Percentiles rank a stretch among this genome's conserved stretches.
Evolutionary conservation across 2,329 filamentous ascomycete species (phyloP).

Genomic region (Chaetothyriales sp.): DNA sequence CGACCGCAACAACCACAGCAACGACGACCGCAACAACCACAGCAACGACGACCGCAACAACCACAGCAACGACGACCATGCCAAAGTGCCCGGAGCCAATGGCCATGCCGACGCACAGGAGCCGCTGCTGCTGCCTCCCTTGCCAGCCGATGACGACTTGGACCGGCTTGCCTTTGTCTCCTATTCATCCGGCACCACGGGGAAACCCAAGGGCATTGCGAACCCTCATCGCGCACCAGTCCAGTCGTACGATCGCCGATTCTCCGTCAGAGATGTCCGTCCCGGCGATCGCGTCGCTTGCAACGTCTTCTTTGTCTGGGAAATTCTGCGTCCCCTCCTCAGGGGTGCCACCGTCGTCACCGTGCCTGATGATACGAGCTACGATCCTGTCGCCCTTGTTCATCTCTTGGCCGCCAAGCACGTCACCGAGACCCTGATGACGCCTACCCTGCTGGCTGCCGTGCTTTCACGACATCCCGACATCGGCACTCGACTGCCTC

Average conservation of each 20-base stretch:
- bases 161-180: conserved; percentile 68
- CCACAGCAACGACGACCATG: no score
- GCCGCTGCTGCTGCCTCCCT: conserved; percentile 32
- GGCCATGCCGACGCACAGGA: conserved; percentile 25
- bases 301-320: conserved; percentile 81
- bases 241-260: conserved; percentile 59
- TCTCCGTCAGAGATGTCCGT: conserved; percentile 52
- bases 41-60: neutral
- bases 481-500: conserved; percentile 48
- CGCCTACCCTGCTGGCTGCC: conserved; percentile 62
- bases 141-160: conserved; percentile 53
- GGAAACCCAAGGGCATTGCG: conserved; percentile 68
- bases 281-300: conserved; percentile 70
- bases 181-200: conserved; percentile 66
- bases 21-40: neutral
- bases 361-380: conserved; percentile 62
- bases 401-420: conserved; percentile 52
- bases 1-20: no score
- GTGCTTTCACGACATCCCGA: conserved; percentile 57
- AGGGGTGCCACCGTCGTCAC: conserved; percentile 63
- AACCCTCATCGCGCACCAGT: conserved; percentile 65
- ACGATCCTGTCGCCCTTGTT: conserved; percentile 61
- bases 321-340: conserved; percentile 63
- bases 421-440: conserved; percentile 73
- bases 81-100: no score